These are phyloP conservation scores for Ascoidea tarda DNA, from an alignment of 805 yeast species.

Conservation along the genomic window DNA sequence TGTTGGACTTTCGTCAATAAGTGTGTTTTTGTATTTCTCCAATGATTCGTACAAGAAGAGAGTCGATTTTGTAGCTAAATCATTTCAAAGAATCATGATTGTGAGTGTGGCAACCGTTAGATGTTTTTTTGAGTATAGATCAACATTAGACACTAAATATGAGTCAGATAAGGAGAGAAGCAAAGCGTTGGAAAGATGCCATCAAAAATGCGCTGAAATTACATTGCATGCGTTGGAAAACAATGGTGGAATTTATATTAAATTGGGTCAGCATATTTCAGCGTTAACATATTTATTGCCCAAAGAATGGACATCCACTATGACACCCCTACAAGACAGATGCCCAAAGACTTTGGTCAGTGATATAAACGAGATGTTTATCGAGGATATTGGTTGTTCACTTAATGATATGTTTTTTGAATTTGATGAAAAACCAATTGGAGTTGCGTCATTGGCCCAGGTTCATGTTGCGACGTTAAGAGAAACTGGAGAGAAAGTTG, in stretches of 20 bases:
- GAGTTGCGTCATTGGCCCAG: conserved; percentile 93
- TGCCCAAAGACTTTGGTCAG: conserved; percentile 73
- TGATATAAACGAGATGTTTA: conserved; percentile 55
- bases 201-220: conserved; percentile 59
- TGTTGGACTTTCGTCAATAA: background rate
- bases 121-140: conserved; percentile 62
- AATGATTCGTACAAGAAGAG: conserved; percentile 23
- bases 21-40: conserved; percentile 17
- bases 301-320: conserved; percentile 86
- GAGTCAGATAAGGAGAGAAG: conserved; percentile 26
- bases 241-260: conserved; percentile 90
- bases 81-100: conserved; percentile 39
- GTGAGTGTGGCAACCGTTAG: conserved; percentile 55
- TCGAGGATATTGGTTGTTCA: conserved; percentile 44
- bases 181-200: conserved; percentile 49
- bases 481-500: conserved; percentile 55
- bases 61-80: conserved; percentile 21
- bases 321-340: conserved; percentile 82
- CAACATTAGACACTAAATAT: conserved; percentile 32
- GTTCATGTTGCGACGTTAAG: conserved; percentile 69
- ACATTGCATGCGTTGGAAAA: conserved; percentile 67
- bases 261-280: conserved; percentile 86
- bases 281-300: conserved; percentile 91
- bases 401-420: conserved; percentile 51
- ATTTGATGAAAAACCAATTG: conserved; percentile 68